Evolutionary conservation across 2,329 filamentous ascomycete species (phyloP).

Genomic region (Claviceps humidiphila): DNA sequence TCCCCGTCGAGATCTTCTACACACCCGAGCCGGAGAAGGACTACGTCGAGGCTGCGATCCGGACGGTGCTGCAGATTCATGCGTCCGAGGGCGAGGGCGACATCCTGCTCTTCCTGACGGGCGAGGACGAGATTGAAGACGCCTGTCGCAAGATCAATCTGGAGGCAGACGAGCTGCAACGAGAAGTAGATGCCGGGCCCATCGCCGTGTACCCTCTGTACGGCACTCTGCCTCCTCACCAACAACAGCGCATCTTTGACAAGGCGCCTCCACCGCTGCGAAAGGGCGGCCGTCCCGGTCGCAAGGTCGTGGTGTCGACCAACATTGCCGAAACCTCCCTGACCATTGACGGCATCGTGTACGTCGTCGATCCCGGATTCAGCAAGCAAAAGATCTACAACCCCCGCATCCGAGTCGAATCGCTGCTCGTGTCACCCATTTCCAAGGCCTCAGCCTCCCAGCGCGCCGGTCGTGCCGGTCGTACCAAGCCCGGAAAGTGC

Average conservation of each 20-base stretch:
- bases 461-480: conserved; percentile 95
- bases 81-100: conserved; percentile 86
- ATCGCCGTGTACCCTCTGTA: conserved; percentile 88
- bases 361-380: conserved; percentile 97
- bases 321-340: conserved; percentile 97
- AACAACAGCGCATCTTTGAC: conserved; percentile 93
- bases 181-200: conserved; percentile 84
- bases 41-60: conserved; percentile 88
- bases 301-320: conserved; percentile 87
- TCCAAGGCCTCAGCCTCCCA: conserved; percentile 96
- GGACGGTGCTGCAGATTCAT: conserved; percentile 94
- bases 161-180: conserved; percentile 80
- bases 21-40: conserved; percentile 92
- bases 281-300: conserved; percentile 70
- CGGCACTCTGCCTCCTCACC: conserved; percentile 77
- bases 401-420: conserved; percentile 89
- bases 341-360: conserved; percentile 97
- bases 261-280: conserved; percentile 62
- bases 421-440: conserved; percentile 91
- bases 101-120: conserved; percentile 86
- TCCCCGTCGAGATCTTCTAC: conserved; percentile 97
- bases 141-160: conserved; percentile 82
- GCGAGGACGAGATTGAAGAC: conserved; percentile 97
- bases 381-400: conserved; percentile 99
- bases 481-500: conserved; percentile 96